Evolutionary conservation across 257 asterid genomes (phyloP), one percentile per base, ranked within the genome.

Genomic region (Gynochthodes officinalis): DNA sequence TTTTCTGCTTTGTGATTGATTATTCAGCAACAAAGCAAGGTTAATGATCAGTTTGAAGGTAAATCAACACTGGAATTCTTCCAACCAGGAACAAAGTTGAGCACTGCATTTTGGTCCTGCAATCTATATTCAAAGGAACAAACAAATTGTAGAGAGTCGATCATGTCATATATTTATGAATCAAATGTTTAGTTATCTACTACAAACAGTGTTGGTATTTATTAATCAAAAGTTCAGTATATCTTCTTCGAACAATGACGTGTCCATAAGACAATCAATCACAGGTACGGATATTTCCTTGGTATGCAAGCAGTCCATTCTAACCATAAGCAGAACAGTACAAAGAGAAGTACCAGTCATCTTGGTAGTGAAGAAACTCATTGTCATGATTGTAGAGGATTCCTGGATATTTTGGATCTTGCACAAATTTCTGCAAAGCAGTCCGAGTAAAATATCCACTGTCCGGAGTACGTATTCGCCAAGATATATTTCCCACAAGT

Each of bases 311-410:
- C 30, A 8, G n/a, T 52, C 15, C 10, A 49, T 61, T 52, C n/a
- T 67, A 49, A 15, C 37, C 66, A 35, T 55, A 49, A 71, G 35
- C 25, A 50, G 30, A 43, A 16, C n/a, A 46, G 59, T 60, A 12
- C 30, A 72, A 23, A 32, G 63, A 49, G 67, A 71, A 39, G 11
- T 86, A 95, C 99, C 99, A 92, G 84, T 95, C 99, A 71, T 92
- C 98, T 84, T 95, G 91, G 85, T 95, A 91, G 81, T 95, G 89
- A 84, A 95, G 99, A 83, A 82, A 94, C 85, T 91, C 97, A 35
- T 94, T 94, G 78, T 87, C 97, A 67, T 94, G 99, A 82, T 94
- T 91, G 88, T 91, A 90, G 43, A 91, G 75, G 74, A 91, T 91
- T 55, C 99, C 98, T 1, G 93, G 98, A 83, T 88, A 69, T 27